These are phyloP conservation scores for Chrysoporthe austroafricana DNA, from an alignment of 2,329 filamentous ascomycete species.

Conservation along the genomic window DNA sequence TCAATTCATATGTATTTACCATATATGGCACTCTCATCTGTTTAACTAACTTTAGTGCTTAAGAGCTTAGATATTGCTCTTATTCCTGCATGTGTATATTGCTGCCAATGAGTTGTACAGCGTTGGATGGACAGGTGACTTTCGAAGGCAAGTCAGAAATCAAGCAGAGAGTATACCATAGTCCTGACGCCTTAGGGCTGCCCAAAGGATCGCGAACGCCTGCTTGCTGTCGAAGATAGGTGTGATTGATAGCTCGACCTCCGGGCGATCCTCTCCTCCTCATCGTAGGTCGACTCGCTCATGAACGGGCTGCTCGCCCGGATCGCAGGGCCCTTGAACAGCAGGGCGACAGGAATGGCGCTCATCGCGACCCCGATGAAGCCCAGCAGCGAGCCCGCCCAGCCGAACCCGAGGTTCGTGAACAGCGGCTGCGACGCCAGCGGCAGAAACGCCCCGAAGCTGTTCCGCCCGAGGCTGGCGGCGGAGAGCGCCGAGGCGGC, in stretches of 20 bases:
- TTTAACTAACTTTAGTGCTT: no score
- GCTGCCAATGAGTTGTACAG: no score
- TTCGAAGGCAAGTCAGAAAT: no score
- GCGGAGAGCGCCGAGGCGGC: conserved; percentile 69
- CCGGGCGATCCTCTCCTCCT: conserved; percentile 7
- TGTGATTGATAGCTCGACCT: conserved; percentile 8
- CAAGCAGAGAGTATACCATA: no score
- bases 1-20: neutral
- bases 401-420: conserved; percentile 43
- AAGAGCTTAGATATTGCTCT: no score
- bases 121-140: no score
- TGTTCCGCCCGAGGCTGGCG: conserved; percentile 68
- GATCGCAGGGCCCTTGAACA: conserved; percentile 67
- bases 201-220: neutral
- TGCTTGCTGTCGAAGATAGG: neutral
- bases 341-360: conserved; percentile 68
- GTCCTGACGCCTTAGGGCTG: neutral
- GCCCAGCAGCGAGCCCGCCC: conserved; percentile 66
- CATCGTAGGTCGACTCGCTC: conserved; percentile 23
- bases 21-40: neutral
- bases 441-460: conserved; percentile 59
- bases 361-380: conserved; percentile 63
- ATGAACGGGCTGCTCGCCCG: conserved; percentile 67
- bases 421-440: conserved; percentile 52
- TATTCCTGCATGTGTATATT: no score